These are phyloP conservation scores for Pyrenochaeta sp. DNA, from an alignment of 2,329 filamentous ascomycete species.

Conservation along the genomic window DNA sequence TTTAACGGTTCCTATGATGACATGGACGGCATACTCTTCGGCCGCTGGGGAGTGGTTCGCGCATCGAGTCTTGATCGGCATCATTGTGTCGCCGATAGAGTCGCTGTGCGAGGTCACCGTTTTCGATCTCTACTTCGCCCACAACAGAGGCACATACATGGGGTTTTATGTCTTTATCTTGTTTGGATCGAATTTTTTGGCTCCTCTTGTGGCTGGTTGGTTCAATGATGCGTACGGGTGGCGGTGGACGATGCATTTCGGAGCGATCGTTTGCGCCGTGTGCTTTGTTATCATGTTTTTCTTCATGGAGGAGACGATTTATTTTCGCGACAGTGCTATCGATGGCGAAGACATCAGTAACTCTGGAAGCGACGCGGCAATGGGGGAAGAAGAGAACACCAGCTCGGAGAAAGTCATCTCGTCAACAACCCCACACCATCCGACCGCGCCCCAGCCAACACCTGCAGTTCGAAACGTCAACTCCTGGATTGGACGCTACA, in stretches of 20 bases:
- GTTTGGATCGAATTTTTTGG: neutral
- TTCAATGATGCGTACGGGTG: neutral
- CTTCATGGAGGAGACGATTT: conserved; percentile 6
- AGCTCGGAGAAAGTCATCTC: too few species aligned
- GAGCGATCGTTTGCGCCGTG: neutral
- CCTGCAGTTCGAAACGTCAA: too few species aligned
- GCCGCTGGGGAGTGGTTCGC: conserved; percentile 2
- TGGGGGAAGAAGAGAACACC: too few species aligned
- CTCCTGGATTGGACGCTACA: neutral
- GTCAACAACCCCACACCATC: too few species aligned
- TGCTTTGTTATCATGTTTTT: neutral
- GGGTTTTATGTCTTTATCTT: neutral
- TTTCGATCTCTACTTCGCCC: conserved; percentile 3
- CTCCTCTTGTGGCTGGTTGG: neutral
- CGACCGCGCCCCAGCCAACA: too few species aligned
- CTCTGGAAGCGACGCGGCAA: too few species aligned
- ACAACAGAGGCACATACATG: conserved; percentile 4
- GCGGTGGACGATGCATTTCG: neutral
- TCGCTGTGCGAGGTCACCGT: conserved; percentile 4
- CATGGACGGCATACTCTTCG: conserved; percentile 5
- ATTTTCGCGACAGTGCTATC: neutral
- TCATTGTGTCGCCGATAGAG: neutral
- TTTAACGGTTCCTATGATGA: neutral
- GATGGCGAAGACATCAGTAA: neutral
- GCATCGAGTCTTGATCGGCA: neutral